Conservation (phyloP, 768 basidiomycete genomes). For the Cystobasidiopsis lactophilus region DNA sequence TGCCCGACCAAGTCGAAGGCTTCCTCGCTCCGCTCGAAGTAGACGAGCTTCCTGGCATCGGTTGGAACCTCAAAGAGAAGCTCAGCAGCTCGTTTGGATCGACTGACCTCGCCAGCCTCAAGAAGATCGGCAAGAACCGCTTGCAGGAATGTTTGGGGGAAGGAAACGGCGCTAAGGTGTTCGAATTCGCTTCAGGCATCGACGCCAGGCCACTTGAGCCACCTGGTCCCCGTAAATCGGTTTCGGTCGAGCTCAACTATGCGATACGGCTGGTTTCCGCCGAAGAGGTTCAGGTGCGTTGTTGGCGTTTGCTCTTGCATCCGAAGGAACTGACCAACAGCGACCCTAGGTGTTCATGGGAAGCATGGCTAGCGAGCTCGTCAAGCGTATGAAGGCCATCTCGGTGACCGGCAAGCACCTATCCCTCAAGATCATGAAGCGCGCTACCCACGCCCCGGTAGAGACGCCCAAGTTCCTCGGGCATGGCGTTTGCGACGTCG, state of each 20-base stretch:
- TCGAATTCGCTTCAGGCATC: constrained; percentile 58
- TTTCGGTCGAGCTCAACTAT: constrained; percentile 90
- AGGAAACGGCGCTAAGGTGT: constrained; percentile 60
- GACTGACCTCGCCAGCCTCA: constrained; percentile 44
- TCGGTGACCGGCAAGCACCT: constrained; percentile 46
- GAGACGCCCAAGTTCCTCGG: constrained; percentile 88
- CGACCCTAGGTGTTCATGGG: background rate
- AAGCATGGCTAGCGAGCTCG: constrained; percentile 22
- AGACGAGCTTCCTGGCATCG: constrained; percentile 69
- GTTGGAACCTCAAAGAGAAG: constrained; percentile 49
- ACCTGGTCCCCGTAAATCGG: constrained; percentile 68
- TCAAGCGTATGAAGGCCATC: background rate
- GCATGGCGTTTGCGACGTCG: constrained; percentile 62
- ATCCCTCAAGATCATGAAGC: constrained; percentile 71
- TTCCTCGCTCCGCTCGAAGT: constrained; percentile 51
- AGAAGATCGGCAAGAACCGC: constrained; percentile 21
- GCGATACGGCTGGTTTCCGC: constrained; percentile 76
- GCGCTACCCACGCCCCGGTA: constrained; percentile 61
- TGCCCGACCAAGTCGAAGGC: constrained; percentile 23
- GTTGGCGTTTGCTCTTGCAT: too few relatives aligned
- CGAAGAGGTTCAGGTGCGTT: constrained; percentile 44
- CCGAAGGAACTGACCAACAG: too few relatives aligned
- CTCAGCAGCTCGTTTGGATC: constrained; percentile 37
- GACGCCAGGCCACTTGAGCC: constrained; percentile 60
- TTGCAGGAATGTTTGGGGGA: constrained; percentile 56